Percentiles rank a stretch among this genome's conserved stretches.
phyloP scores from a whole-genome alignment of 768 basidiomycete species.

The Leucocoprinus sp. region DNA sequence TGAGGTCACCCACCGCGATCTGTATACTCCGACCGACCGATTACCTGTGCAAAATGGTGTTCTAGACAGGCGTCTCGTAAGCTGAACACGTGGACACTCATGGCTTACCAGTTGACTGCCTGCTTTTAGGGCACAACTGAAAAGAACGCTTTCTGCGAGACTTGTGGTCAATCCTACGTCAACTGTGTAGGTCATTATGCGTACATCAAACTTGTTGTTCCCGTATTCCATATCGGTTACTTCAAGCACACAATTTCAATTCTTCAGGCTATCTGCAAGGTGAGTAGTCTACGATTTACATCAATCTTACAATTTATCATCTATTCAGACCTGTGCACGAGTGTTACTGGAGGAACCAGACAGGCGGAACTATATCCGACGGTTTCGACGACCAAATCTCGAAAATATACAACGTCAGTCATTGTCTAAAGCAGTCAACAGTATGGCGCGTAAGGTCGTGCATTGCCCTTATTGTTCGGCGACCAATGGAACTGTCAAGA shows the following conservation, averaged over 20 bases:
- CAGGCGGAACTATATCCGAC: constrained; percentile 72
- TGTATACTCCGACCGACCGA: constrained; percentile 80
- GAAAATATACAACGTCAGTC: constrained; percentile 88
- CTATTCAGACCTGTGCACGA: constrained; percentile 73
- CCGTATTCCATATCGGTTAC: constrained; percentile 97
- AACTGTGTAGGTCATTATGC: constrained; percentile 99
- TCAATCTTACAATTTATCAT: neutral
- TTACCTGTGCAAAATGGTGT: constrained; percentile 88
- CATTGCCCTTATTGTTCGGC: constrained; percentile 92
- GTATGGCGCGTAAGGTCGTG: constrained; percentile 80
- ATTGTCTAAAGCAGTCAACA: constrained; percentile 78
- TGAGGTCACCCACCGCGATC: constrained; percentile 86
- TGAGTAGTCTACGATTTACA: constrained; percentile 22
- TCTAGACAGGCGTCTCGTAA: constrained; percentile 81
- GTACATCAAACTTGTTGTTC: constrained; percentile 94
- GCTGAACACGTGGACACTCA: constrained; percentile 21
- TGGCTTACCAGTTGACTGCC: neutral
- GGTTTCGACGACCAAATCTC: constrained; percentile 84
- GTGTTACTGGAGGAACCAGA: constrained; percentile 86
- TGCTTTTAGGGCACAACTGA: constrained; percentile 80
- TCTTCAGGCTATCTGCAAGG: constrained; percentile 96
- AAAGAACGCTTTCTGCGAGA: constrained; percentile 88
- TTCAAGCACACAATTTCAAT: constrained; percentile 94
- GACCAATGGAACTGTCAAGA: constrained; percentile 94
- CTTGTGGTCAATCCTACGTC: constrained; percentile 84